Percentiles rank a stretch among this genome's conserved stretches.
Conservation (phyloP, 2,329 filamentous ascomycete genomes). For the Aspergillus udagawae region DNA sequence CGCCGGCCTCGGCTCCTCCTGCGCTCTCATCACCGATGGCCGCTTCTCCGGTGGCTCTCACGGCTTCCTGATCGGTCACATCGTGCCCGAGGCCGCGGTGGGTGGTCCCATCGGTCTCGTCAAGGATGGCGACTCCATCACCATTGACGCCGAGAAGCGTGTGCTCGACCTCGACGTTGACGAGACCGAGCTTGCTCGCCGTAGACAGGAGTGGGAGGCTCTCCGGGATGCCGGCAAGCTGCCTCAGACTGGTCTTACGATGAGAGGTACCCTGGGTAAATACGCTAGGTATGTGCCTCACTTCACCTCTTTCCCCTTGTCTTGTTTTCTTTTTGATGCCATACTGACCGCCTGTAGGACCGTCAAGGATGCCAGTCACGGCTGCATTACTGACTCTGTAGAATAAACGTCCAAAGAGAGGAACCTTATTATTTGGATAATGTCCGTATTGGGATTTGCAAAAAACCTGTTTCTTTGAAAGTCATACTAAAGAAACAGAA, state of each 20-base stretch:
- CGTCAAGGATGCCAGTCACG: conserved; percentile 46
- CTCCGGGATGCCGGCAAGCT: conserved; percentile 35
- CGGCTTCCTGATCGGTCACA: conserved; percentile 83
- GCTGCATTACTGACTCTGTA: conserved; percentile 45
- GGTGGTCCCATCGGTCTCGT: conserved; percentile 82
- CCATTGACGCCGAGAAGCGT: conserved; percentile 74
- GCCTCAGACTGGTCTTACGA: conserved; percentile 52
- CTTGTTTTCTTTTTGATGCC: not conserved
- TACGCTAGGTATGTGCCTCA: conserved; percentile 50
- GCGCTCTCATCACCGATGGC: conserved; percentile 69
- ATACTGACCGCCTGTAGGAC: conserved; percentile 12
- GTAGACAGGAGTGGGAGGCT: conserved; percentile 58
- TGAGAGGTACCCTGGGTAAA: conserved; percentile 65
- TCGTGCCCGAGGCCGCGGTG: conserved; percentile 81
- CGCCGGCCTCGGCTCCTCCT: conserved; percentile 64
- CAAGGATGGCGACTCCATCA: conserved; percentile 73
- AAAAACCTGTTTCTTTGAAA: not conserved
- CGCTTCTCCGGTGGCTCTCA: conserved; percentile 65
- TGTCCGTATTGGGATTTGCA: conserved; percentile 9
- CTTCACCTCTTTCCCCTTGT: no score
- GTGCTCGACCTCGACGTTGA: conserved; percentile 63
- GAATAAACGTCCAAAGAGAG: conserved; percentile 18
- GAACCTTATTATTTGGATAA: not conserved
- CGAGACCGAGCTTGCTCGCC: conserved; percentile 58
- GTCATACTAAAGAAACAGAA: not conserved